Conservation (phyloP, 1,284 basidiomycete genomes). For the Sanguinoderma infundibulare region DNA sequence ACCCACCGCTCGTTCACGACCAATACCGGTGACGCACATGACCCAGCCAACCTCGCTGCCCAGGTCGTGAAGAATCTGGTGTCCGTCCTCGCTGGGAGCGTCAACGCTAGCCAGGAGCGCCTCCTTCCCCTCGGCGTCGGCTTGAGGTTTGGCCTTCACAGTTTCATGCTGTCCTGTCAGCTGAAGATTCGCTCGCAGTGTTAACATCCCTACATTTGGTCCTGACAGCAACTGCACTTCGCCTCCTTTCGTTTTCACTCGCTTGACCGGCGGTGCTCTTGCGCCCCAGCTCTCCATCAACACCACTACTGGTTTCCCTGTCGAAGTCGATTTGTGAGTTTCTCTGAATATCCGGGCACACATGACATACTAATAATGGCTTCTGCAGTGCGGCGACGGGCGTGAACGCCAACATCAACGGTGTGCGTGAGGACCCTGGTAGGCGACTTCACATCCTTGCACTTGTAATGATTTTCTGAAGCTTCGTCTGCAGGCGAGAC, state of each 20-base stretch:
- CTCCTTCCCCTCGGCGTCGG: slow-evolving; percentile 33
- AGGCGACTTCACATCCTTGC: not conserved
- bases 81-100: slow-evolving; percentile 26
- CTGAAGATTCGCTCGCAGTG: slow-evolving; percentile 12
- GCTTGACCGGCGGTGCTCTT: slow-evolving; percentile 31
- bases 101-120: slow-evolving; percentile 25
- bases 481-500: slow-evolving; percentile 28
- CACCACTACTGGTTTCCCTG: slow-evolving; percentile 31
- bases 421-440: slow-evolving; percentile 31
- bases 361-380: not conserved
- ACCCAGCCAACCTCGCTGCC: slow-evolving; percentile 34
- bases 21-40: slow-evolving; percentile 26
- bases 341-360: too few relatives aligned
- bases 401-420: slow-evolving; percentile 32
- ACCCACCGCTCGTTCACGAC: slow-evolving; percentile 37
- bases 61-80: slow-evolving; percentile 31
- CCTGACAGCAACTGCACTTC: slow-evolving; percentile 29
- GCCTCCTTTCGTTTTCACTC: slow-evolving; percentile 34
- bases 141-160: slow-evolving; percentile 25
- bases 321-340: slow-evolving; percentile 26
- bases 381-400: slow-evolving; percentile 23
- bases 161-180: not conserved
- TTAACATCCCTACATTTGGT: slow-evolving; percentile 33
- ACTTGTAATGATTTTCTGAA: not conserved
- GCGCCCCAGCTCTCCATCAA: slow-evolving; percentile 28